Percentiles rank a stretch among this genome's conserved stretches.
Conservation (phyloP, 2,329 filamentous ascomycete genomes). For the Aspergillus luchuensis region DNA sequence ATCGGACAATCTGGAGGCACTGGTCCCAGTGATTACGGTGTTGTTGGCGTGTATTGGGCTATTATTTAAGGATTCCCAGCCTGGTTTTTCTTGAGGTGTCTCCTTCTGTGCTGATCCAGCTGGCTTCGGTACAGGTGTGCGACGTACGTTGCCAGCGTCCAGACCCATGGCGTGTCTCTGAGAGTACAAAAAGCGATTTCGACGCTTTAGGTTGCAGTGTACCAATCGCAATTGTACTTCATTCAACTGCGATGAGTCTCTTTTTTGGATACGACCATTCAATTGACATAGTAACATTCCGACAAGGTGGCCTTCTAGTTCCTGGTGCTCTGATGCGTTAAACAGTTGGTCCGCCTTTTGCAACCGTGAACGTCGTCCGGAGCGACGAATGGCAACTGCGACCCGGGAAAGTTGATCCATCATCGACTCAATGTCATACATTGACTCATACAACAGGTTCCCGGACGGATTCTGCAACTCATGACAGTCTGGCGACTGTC, state of each 20-base stretch:
- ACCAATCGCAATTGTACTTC: slow-evolving; percentile 9
- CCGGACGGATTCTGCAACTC: not conserved
- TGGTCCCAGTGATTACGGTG: not conserved
- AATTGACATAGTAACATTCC: not conserved
- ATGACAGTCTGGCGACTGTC: not conserved
- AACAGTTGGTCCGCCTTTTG: slow-evolving; percentile 13
- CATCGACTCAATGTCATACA: slow-evolving; percentile 11
- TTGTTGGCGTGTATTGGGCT: not conserved
- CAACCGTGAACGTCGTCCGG: slow-evolving; percentile 6
- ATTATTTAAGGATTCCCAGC: not conserved
- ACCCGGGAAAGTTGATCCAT: slow-evolving; percentile 14
- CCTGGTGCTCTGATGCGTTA: not conserved
- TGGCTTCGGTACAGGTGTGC: not conserved
- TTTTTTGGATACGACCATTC: not conserved
- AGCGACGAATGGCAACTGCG: slow-evolving; percentile 11
- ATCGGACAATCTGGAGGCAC: not conserved
- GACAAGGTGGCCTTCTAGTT: not conserved
- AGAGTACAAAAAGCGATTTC: slow-evolving; percentile 18
- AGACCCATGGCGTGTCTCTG: slow-evolving; percentile 12
- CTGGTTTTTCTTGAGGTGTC: too few species aligned
- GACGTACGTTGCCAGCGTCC: not conserved
- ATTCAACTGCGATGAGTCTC: not conserved
- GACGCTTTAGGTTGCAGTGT: slow-evolving; percentile 12
- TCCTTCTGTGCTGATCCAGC: not conserved
- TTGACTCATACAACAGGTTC: not conserved